Conservation (phyloP, 2,329 filamentous ascomycete species). For the Arthrocladium fulminans region DNA sequence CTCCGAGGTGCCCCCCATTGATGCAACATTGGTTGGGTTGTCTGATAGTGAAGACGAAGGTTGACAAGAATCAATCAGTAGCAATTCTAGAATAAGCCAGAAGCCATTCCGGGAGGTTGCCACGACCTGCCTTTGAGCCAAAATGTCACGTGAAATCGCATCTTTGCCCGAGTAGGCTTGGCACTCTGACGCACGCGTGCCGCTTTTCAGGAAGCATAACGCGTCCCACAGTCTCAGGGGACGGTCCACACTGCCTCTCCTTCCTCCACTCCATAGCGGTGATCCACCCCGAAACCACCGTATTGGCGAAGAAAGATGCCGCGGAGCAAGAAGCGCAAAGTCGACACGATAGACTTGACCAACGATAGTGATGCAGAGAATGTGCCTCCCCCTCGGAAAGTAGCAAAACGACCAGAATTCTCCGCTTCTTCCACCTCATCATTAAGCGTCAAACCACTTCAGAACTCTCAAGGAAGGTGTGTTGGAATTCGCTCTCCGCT, state of each 20-base stretch:
- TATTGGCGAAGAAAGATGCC: no score
- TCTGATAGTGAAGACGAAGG: constrained; percentile 7
- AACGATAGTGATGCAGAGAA: constrained; percentile 4
- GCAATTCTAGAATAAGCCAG: no score
- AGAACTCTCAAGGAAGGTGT: constrained; percentile 1
- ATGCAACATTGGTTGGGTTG: constrained; percentile 1
- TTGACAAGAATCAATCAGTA: no score
- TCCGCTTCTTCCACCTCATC: constrained; percentile 1
- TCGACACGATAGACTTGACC: constrained; percentile 3
- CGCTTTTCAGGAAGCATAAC: no score
- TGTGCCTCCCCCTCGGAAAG: background rate
- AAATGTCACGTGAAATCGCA: no score
- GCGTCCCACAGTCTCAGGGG: no score
- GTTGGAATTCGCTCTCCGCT: background rate
- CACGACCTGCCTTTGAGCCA: no score
- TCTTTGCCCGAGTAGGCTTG: no score
- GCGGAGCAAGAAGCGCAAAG: constrained; percentile 1
- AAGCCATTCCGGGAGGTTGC: no score
- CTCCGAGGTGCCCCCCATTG: constrained; percentile 1
- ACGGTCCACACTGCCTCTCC: background rate
- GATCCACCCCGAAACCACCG: background rate
- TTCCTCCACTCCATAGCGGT: background rate
- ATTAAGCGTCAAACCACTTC: background rate
- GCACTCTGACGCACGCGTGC: no score
- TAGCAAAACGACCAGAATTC: background rate